Conservation (phyloP, 2,329 filamentous ascomycete genomes). For the Aureobasidium sp. region DNA sequence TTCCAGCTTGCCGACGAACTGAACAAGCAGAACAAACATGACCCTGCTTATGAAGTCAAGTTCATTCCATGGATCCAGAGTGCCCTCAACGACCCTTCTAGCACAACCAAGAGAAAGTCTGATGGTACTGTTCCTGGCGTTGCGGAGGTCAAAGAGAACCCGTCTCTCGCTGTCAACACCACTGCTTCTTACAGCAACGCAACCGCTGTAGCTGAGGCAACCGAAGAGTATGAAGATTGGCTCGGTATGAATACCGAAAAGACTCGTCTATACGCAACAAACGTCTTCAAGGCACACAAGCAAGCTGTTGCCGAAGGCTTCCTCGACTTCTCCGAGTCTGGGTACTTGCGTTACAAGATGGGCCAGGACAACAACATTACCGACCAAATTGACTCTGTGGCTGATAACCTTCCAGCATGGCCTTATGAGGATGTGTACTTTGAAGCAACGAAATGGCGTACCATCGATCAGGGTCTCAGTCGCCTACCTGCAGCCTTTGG, state of each 20-base stretch:
- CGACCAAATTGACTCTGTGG: conserved; percentile 43
- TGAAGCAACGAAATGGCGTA: conserved; percentile 52
- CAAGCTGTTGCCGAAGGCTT: conserved; percentile 47
- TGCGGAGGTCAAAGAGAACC: conserved; percentile 41
- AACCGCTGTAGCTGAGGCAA: conserved; percentile 32
- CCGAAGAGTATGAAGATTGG: conserved; percentile 32
- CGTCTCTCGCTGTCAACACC: conserved; percentile 28
- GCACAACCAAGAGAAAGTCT: conserved; percentile 42
- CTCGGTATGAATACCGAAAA: conserved; percentile 28
- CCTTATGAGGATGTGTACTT: conserved; percentile 56
- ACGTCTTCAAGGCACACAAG: conserved; percentile 49
- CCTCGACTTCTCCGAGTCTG: conserved; percentile 59
- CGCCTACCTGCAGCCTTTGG: conserved; percentile 56
- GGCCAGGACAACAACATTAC: conserved; percentile 48
- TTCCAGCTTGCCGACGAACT: conserved; percentile 56
- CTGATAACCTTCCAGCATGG: conserved; percentile 43
- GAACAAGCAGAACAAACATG: conserved; percentile 52
- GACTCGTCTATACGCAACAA: conserved; percentile 32
- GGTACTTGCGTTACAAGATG: conserved; percentile 54
- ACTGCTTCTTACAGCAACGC: conserved; percentile 29
- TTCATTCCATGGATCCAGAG: conserved; percentile 58
- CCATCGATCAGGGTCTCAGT: conserved; percentile 55
- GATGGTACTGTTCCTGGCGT: conserved; percentile 49
- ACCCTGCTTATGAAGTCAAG: conserved; percentile 43
- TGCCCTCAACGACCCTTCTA: conserved; percentile 47